Base-by-base conservation (phyloP, 305 asterid genomes). In the Andrographis paniculata region DNA sequence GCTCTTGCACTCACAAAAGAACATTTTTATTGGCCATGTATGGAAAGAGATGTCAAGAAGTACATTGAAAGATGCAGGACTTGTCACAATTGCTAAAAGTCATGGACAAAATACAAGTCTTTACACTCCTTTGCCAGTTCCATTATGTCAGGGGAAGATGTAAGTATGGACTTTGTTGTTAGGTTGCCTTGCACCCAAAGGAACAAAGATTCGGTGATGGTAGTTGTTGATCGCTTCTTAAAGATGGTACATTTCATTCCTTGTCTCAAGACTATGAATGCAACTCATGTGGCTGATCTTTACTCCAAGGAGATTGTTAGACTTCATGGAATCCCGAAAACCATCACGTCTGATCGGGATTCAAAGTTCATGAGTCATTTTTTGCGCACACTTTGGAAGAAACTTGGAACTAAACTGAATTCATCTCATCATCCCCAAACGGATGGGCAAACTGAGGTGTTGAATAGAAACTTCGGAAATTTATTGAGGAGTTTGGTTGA, bases 141-240 rank as follows among this genome's bases (percentile, higher is more conserved):
- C n/a, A n/a, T n/a, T n/a, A n/a, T n/a, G 0, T 10, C 49, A 50
- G 2, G 44, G 63, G 44, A 58, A 20, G 63, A 48, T 51, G 59
- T 59, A 6, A 50, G 65, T 14, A 9, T 59, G 30, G 59, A 59
- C 23, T 50, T 59, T 23, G 41, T 57, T 14, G 59, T 51, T 9
- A 42, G 65, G n/a, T 33, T 59, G 5, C n/a, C n/a, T n/a, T n/a
- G n/a, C n/a, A n/a, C n/a, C n/a, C n/a, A n/a, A n/a, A n/a, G n/a
- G n/a, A n/a, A 53, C 59, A 11, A 14, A 6, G 23, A 38, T 40
- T 41, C 50, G 0, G 11, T 48, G 6, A 48, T 58, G 49, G 55
- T 58, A 21, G 43, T 58, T 23, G 56, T 58, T 31, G 13, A n/a
- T n/a, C n/a, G 49, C 1, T 48, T 57, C n/a, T 57, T 50, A 1